Conservation (phyloP, 805 yeast species). For the Sugiyamaella americana region DNA sequence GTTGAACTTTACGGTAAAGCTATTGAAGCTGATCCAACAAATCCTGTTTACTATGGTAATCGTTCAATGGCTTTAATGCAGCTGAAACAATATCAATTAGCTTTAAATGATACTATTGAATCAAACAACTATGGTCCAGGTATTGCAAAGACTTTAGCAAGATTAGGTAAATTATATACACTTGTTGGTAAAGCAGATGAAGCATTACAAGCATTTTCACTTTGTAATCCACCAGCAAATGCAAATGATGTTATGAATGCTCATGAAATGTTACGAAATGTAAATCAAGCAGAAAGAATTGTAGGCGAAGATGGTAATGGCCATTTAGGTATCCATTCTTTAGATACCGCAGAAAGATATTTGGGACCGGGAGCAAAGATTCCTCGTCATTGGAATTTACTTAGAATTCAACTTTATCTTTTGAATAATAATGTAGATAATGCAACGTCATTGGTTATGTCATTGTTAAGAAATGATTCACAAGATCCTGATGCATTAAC, state of each 20-base stretch:
- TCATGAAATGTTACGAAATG: slow-evolving; percentile 33
- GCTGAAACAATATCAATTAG: slow-evolving; percentile 27
- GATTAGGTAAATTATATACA: slow-evolving; percentile 34
- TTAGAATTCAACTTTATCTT: slow-evolving; percentile 28
- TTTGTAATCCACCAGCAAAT: slow-evolving; percentile 20
- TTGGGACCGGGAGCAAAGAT: slow-evolving; percentile 31
- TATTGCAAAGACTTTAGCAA: slow-evolving; percentile 30
- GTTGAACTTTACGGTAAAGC: slow-evolving; percentile 32
- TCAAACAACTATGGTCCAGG: slow-evolving; percentile 30
- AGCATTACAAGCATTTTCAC: slow-evolving; percentile 28
- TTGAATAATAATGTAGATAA: slow-evolving; percentile 29
- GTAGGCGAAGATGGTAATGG: slow-evolving; percentile 20
- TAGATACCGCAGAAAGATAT: slow-evolving; percentile 34
- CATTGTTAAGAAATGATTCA: slow-evolving; percentile 31
- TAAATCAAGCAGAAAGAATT: slow-evolving; percentile 28
- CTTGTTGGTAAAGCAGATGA: slow-evolving; percentile 32
- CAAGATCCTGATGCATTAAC: slow-evolving; percentile 37
- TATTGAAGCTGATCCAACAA: slow-evolving; percentile 31
- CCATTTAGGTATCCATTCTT: slow-evolving; percentile 32
- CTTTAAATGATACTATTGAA: slow-evolving; percentile 31
- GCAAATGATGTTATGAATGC: slow-evolving; percentile 24
- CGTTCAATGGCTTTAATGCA: slow-evolving; percentile 37
- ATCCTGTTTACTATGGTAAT: slow-evolving; percentile 35
- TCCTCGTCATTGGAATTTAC: slow-evolving; percentile 33
- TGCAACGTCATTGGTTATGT: slow-evolving; percentile 34